Conservation (phyloP, 148 eudicot genomes). For the Linanthus parryae region DNA sequence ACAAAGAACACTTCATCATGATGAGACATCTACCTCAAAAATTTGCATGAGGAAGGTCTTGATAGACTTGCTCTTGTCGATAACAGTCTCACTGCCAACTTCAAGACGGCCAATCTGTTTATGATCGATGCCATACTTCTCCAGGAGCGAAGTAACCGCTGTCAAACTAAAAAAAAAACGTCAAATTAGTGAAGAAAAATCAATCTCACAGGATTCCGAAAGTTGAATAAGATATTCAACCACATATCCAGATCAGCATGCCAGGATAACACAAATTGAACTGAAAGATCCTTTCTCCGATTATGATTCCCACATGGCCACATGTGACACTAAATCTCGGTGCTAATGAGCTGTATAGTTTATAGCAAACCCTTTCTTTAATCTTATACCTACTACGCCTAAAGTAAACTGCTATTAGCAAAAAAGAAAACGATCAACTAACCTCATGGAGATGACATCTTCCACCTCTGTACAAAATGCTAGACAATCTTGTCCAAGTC, state of each 20-base stretch:
- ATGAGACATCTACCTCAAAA: constrained; percentile 58
- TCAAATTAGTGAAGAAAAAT: no score
- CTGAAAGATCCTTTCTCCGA: neutral
- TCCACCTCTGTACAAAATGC: constrained; percentile 95
- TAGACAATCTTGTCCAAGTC: constrained; percentile 99
- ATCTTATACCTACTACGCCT: neutral
- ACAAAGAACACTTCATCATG: neutral
- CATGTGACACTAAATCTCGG: no score
- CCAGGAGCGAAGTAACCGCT: constrained; percentile 80
- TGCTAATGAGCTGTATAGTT: no score
- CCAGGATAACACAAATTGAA: no score
- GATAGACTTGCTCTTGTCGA: constrained; percentile 98
- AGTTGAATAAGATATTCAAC: no score
- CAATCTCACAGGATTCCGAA: no score
- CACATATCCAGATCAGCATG: no score
- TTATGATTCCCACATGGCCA: no score
- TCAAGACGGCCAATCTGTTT: constrained; percentile 92
- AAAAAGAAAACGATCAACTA: constrained; percentile 1
- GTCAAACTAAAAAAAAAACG: constrained; percentile 94
- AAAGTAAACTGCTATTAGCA: neutral
- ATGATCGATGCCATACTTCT: constrained; percentile 74
- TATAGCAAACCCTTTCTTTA: no score
- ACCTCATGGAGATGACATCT: constrained; percentile 99
- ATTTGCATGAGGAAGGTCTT: constrained; percentile 97
- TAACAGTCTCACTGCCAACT: constrained; percentile 98